Evolutionary conservation across 805 yeast species (phyloP).

Genomic region (Cyberlindnera samutprakarnensis): DNA sequence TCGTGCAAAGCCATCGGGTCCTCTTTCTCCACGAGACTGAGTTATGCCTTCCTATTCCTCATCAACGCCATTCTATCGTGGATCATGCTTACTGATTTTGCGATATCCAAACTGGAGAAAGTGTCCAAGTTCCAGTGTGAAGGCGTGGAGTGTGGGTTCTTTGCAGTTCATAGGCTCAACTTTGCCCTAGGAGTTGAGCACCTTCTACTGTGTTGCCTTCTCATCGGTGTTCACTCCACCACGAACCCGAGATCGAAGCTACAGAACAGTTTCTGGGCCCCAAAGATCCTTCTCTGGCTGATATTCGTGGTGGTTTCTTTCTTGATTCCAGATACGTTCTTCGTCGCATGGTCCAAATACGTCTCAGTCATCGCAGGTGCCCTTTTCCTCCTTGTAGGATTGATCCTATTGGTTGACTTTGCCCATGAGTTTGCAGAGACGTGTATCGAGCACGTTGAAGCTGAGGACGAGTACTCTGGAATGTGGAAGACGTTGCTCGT

Average conservation of each 20-base stretch:
- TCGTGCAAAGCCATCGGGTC: slow-evolving; percentile 48
- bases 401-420: slow-evolving; percentile 86
- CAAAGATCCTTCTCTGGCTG: slow-evolving; percentile 58
- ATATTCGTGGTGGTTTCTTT: slow-evolving; percentile 54
- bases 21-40: slow-evolving; percentile 73
- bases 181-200: slow-evolving; percentile 83
- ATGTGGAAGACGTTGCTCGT: slow-evolving; percentile 78
- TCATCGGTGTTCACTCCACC: slow-evolving; percentile 72
- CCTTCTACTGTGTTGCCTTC: slow-evolving; percentile 54
- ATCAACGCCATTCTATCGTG: slow-evolving; percentile 81
- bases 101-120: slow-evolving; percentile 64
- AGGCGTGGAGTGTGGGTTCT: slow-evolving; percentile 85
- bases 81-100: slow-evolving; percentile 83
- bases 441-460: slow-evolving; percentile 84
- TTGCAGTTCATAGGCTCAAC: slow-evolving; percentile 88
- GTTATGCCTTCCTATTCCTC: slow-evolving; percentile 74
- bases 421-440: slow-evolving; percentile 99
- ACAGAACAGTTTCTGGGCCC: slow-evolving; percentile 90
- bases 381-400: slow-evolving; percentile 80
- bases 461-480: slow-evolving; percentile 49
- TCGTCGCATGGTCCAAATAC: slow-evolving; percentile 85
- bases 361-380: slow-evolving; percentile 81
- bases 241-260: slow-evolving; percentile 69
- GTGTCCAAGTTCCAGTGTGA: slow-evolving; percentile 68
- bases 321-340: slow-evolving; percentile 80